These are phyloP conservation scores for Rhodotorula babjevae DNA, from an alignment of 768 basidiomycete genomes.

Conservation along the genomic window DNA sequence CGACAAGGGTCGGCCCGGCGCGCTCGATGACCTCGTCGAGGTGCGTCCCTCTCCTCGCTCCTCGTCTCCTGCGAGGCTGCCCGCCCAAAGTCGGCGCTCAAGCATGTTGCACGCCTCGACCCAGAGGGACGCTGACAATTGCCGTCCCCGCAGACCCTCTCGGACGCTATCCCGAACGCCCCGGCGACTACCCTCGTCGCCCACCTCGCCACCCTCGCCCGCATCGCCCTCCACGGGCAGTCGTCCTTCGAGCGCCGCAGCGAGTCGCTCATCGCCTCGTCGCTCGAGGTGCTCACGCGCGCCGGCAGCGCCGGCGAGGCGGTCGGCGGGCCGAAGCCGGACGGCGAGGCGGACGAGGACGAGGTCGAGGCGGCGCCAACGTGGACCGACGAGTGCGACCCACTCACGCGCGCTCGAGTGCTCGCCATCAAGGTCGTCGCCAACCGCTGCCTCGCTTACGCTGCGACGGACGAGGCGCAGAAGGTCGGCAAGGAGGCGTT, in stretches of 20 bases:
- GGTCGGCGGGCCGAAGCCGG: background rate
- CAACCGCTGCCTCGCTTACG: slow-evolving; percentile 71
- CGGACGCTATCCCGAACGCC: slow-evolving; percentile 54
- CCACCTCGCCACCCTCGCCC: slow-evolving; percentile 65
- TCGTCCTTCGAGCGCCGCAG: slow-evolving; percentile 73
- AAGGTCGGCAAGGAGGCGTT: slow-evolving; percentile 70
- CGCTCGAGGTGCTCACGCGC: slow-evolving; percentile 48
- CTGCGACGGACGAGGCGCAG: slow-evolving; percentile 54
- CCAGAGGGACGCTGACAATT: background rate
- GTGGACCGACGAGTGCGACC: slow-evolving; percentile 68
- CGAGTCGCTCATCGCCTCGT: slow-evolving; percentile 65
- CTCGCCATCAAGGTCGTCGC: slow-evolving; percentile 73
- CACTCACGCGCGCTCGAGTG: slow-evolving; percentile 64
- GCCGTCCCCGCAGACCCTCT: slow-evolving; percentile 55
- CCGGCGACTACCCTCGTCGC: slow-evolving; percentile 59
- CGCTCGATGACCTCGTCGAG: slow-evolving; percentile 34
- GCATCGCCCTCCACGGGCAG: slow-evolving; percentile 65
- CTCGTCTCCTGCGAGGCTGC: no score
- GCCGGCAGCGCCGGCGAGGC: slow-evolving; percentile 39
- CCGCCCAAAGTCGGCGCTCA: no score
- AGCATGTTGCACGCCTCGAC: no score
- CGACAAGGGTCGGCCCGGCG: slow-evolving; percentile 4
- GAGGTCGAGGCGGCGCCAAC: slow-evolving; percentile 56
- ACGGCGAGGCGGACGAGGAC: no score
- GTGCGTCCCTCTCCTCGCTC: slow-evolving; percentile 3